Base-by-base conservation (phyloP, 129 eudicot genomes). In the Dittrichia graveolens region DNA sequence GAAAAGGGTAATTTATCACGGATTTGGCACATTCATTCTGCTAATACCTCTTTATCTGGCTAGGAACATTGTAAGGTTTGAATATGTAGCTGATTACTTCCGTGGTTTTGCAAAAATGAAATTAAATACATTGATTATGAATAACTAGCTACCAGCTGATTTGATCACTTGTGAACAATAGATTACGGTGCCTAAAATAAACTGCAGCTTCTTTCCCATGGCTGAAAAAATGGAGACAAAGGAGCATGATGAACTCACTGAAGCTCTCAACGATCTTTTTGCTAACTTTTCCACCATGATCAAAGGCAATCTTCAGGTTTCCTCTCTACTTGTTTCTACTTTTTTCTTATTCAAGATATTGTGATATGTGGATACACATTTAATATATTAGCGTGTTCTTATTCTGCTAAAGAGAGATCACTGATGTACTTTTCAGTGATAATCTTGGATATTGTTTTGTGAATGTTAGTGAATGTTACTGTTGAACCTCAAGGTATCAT, bases 231-330 rank as follows among this genome's bases (percentile, higher is more conserved):
- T 59, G 42, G 80, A 38, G 76, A 50, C 13, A 14, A 75, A 50
- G 11, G 81, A 82, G 70, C 64, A 37, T 39, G 89, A 89, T 47
- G 83, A 83, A 52, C 81, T 90, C 14, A 74, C 87, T 12, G 89
- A 79, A 43, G 82, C 96, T 44, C 84, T 90, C 9, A 77, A 72
- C 12, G 87, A 87, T 76, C 96, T 90, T 35, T 90, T 90, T 79
- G 71, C 78, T 59, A 80, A 68, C 52, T 85, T 90, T 71, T 85
- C 96, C 53, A n/a, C 82, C 58, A 87, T 87, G 91, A 77, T 90
- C 52, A 87, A 90, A 78, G 86, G 87, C 79, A 91, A 90, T 57
- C 94, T 90, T 67, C 96, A 87, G 96, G 96, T 89, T 69, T 53
- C 42, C 45, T 54, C 16, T 14, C 47, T 24, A 18, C 4, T 72